phyloP scores from a whole-genome alignment of 2,329 filamentous ascomycete genomes.

The Nemania diffusa region DNA sequence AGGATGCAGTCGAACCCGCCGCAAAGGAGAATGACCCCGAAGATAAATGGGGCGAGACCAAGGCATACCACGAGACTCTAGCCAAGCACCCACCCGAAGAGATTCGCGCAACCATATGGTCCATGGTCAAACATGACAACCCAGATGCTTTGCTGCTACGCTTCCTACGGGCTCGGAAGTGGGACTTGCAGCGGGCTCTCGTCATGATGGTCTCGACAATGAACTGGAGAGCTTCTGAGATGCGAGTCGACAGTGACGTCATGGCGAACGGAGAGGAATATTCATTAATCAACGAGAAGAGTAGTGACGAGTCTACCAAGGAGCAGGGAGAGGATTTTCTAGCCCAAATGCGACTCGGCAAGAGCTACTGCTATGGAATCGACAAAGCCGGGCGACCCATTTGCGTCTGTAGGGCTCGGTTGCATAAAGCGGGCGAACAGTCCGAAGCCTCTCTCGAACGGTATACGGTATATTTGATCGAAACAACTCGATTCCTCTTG shows the following conservation, averaged over 20 bases:
- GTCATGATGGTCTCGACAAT: conserved; percentile 95
- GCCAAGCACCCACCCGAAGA: conserved; percentile 80
- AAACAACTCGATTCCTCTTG: conserved; percentile 88
- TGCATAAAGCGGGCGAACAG: conserved; percentile 87
- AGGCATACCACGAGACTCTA: conserved; percentile 85
- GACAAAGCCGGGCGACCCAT: conserved; percentile 89
- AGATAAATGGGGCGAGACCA: conserved; percentile 93
- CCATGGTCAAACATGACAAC: conserved; percentile 94
- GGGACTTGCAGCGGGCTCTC: conserved; percentile 92
- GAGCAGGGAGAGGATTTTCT: conserved; percentile 81
- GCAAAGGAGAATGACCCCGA: conserved; percentile 66
- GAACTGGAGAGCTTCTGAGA: conserved; percentile 85
- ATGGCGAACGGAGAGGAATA: conserved; percentile 79
- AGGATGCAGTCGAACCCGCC: conserved; percentile 52
- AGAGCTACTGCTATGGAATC: conserved; percentile 88
- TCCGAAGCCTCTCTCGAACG: conserved; percentile 82
- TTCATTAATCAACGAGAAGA: conserved; percentile 69
- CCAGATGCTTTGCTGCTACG: conserved; percentile 86
- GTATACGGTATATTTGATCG: conserved; percentile 93
- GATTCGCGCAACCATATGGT: conserved; percentile 86
- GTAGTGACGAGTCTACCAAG: conserved; percentile 68
- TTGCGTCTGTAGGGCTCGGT: conserved; percentile 82
- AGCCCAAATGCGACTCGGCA: conserved; percentile 85
- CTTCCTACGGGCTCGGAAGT: conserved; percentile 90
- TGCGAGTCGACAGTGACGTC: conserved; percentile 90